Conservation (phyloP, 495 filamentous ascomycete genomes). For the Hypoxylon fragiforme region DNA sequence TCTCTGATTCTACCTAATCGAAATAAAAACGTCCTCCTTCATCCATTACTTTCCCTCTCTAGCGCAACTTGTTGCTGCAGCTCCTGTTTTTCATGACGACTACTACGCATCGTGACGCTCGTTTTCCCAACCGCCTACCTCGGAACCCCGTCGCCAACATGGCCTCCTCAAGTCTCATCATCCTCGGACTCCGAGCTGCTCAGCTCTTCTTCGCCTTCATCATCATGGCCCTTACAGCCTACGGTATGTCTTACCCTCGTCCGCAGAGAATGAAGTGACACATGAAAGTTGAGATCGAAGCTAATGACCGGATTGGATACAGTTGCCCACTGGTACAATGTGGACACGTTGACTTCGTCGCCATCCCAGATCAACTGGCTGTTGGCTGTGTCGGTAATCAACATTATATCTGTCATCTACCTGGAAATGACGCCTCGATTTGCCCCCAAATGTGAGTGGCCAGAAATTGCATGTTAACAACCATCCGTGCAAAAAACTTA, state of each 20-base stretch:
- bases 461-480: neutral
- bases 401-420: constrained; percentile 65
- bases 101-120: constrained; percentile 33
- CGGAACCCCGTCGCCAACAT: constrained; percentile 25
- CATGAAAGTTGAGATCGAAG: constrained; percentile 2
- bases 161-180: constrained; percentile 26
- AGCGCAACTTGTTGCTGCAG: neutral
- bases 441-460: constrained; percentile 41
- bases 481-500: constrained; percentile 3
- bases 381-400: constrained; percentile 68
- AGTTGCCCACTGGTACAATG: constrained; percentile 59
- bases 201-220: constrained; percentile 69
- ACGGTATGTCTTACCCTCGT: constrained; percentile 60
- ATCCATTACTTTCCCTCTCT: too few relatives aligned
- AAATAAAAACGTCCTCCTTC: constrained; percentile 23
- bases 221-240: constrained; percentile 68
- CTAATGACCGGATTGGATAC: constrained; percentile 4
- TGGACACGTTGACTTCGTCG: constrained; percentile 46
- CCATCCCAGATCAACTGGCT: constrained; percentile 72
- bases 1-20: constrained; percentile 29
- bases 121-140: constrained; percentile 31
- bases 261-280: too few relatives aligned
- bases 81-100: constrained; percentile 24
- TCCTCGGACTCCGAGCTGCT: constrained; percentile 41
- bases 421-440: constrained; percentile 66